These are phyloP conservation scores for Xylaria sp. DNA, from an alignment of 2,329 filamentous ascomycete species.

Conservation along the genomic window DNA sequence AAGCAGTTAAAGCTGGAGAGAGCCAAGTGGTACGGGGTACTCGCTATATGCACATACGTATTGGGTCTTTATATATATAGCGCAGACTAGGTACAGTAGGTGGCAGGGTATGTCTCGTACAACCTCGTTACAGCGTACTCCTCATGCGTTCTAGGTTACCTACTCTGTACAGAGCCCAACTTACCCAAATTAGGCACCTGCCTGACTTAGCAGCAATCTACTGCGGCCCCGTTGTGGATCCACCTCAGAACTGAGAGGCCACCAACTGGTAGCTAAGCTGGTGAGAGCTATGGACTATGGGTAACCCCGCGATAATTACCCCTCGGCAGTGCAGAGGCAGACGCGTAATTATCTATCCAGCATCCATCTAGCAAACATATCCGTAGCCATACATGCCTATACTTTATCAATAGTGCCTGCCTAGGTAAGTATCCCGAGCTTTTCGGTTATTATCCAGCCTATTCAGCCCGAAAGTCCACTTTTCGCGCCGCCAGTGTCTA, in stretches of 20 bases:
- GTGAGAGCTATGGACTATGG: background rate
- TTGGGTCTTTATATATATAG: too few species aligned
- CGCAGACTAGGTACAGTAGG: too few species aligned
- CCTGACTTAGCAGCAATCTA: background rate
- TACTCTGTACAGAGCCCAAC: too few species aligned
- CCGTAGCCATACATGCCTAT: background rate
- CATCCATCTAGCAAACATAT: background rate
- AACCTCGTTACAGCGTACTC: too few species aligned
- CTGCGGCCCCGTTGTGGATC: constrained; percentile 5
- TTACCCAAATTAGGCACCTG: background rate
- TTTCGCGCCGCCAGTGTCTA: background rate
- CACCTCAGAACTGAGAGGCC: constrained; percentile 9
- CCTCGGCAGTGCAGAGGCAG: constrained; percentile 13
- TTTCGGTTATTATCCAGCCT: background rate
- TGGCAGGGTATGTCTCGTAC: too few species aligned
- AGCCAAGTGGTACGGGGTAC: too few species aligned
- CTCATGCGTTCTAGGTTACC: too few species aligned
- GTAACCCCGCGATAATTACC: constrained; percentile 21
- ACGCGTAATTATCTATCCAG: constrained; percentile 12
- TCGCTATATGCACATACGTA: too few species aligned
- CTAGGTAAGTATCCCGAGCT: background rate
- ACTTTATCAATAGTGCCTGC: too few species aligned
- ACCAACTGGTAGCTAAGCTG: too few species aligned
- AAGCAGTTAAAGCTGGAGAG: too few species aligned
- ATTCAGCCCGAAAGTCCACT: background rate